Evolutionary conservation across 371 early-diverging fungal genomes (phyloP).

Genomic region (Rhizopus stolonifer): DNA sequence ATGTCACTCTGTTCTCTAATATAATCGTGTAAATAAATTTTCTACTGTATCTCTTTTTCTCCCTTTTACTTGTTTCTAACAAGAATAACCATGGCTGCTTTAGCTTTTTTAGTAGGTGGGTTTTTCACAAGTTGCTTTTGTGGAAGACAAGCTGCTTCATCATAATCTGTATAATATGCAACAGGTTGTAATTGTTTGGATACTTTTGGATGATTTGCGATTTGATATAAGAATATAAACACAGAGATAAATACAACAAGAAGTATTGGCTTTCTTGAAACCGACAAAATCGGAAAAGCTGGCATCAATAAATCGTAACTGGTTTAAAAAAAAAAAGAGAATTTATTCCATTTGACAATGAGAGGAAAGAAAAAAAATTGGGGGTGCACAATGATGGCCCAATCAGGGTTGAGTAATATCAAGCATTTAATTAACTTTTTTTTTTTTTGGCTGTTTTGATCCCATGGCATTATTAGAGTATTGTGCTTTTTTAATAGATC

Average conservation of each 20-base stretch:
- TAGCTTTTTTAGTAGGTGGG: conserved; percentile 47
- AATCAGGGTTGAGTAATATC: too few species aligned
- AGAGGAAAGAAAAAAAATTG: too few species aligned
- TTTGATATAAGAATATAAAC: conserved; percentile 38
- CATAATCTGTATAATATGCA: conserved; percentile 49
- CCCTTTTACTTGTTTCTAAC: conserved; percentile 47
- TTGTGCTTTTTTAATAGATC: too few species aligned
- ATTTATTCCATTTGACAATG: too few species aligned
- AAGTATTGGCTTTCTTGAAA: conserved; percentile 41
- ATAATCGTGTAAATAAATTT: not conserved
- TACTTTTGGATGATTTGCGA: conserved; percentile 48
- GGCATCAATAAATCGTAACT: not conserved
- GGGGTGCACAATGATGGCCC: too few species aligned
- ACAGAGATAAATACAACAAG: conserved; percentile 30
- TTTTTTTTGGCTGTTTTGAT: too few species aligned
- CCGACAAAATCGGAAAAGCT: conserved; percentile 8
- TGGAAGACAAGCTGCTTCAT: conserved; percentile 48
- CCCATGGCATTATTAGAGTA: too few species aligned
- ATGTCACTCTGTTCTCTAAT: conserved; percentile 44
- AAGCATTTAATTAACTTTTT: too few species aligned
- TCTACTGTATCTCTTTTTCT: conserved; percentile 1
- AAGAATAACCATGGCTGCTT: conserved; percentile 50
- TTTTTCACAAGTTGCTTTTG: conserved; percentile 30
- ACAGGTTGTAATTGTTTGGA: conserved; percentile 38
- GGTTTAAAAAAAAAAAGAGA: not conserved